phyloP scores from a whole-genome alignment of 2,329 filamentous ascomycete genomes.

The Alternaria atra region DNA sequence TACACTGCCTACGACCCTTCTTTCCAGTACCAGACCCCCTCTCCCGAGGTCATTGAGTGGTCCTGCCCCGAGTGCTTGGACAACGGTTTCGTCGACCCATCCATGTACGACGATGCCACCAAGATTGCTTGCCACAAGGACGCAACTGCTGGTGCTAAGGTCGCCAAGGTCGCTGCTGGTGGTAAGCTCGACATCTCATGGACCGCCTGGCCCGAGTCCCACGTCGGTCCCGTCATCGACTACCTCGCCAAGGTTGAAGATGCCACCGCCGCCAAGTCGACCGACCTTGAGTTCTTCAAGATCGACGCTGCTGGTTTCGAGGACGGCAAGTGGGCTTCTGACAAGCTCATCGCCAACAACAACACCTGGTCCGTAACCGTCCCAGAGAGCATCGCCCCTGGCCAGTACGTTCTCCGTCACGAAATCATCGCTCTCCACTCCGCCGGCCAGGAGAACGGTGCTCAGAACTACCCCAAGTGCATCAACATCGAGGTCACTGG shows the following conservation, averaged over 20 bases:
- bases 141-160: constrained; percentile 60
- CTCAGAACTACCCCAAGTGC: constrained; percentile 60
- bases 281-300: constrained; percentile 68
- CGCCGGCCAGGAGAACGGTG: constrained; percentile 55
- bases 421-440: constrained; percentile 70
- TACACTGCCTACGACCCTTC: constrained; percentile 56
- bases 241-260: constrained; percentile 68
- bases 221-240: constrained; percentile 71
- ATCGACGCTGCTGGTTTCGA: constrained; percentile 66
- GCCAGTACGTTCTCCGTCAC: constrained; percentile 68
- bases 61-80: constrained; percentile 59
- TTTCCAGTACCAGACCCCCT: constrained; percentile 47
- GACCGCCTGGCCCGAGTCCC: constrained; percentile 71
- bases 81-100: constrained; percentile 62
- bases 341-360: constrained; percentile 60
- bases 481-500: constrained; percentile 59
- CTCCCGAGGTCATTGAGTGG: constrained; percentile 62
- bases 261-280: constrained; percentile 64
- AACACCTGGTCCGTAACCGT: constrained; percentile 61
- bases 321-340: constrained; percentile 63
- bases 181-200: constrained; percentile 67
- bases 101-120: constrained; percentile 54
- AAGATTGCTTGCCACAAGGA: constrained; percentile 70
- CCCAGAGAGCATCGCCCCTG: constrained; percentile 61
- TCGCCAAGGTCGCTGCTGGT: constrained; percentile 67